phyloP scores from a whole-genome alignment of 225 moss, liverwort and hornwort genomes.

The Pseudoscleropodium purum region DNA sequence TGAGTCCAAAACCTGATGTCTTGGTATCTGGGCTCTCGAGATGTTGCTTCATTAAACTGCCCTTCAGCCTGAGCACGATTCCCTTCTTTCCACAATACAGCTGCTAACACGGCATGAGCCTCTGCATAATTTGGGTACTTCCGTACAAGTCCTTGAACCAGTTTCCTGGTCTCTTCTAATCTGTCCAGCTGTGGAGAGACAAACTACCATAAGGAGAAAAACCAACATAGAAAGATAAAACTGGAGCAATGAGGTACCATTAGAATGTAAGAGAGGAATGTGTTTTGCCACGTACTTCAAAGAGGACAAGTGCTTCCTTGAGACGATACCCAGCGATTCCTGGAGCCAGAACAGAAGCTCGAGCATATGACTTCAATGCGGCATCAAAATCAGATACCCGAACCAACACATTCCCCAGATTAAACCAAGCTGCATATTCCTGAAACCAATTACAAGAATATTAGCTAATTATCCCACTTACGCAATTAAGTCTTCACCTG shows the following conservation, averaged over 20 bases:
- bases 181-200: constrained; percentile 58
- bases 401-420: constrained; percentile 86
- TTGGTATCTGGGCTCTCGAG: constrained; percentile 60
- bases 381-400: constrained; percentile 64
- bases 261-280: not conserved
- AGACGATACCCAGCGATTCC: constrained; percentile 97
- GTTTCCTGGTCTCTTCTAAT: constrained; percentile 65
- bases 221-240: not conserved
- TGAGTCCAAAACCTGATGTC: constrained; percentile 45
- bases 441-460: constrained; percentile 8
- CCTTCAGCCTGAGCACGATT: constrained; percentile 73
- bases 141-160: constrained; percentile 82
- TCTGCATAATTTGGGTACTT: constrained; percentile 95
- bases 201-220: not conserved
- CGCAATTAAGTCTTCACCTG: not conserved
- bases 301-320: constrained; percentile 76
- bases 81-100: constrained; percentile 82
- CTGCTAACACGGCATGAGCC: constrained; percentile 88
- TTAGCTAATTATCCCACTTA: not conserved
- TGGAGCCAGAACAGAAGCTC: constrained; percentile 77
- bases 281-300: constrained; percentile 45
- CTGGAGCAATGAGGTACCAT: not conserved
- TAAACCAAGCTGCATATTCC: constrained; percentile 99
- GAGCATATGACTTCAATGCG: constrained; percentile 70
- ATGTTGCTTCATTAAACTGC: constrained; percentile 72